phyloP scores from a whole-genome alignment of 768 basidiomycete genomes.

The Chlorophyllum brunneum region DNA sequence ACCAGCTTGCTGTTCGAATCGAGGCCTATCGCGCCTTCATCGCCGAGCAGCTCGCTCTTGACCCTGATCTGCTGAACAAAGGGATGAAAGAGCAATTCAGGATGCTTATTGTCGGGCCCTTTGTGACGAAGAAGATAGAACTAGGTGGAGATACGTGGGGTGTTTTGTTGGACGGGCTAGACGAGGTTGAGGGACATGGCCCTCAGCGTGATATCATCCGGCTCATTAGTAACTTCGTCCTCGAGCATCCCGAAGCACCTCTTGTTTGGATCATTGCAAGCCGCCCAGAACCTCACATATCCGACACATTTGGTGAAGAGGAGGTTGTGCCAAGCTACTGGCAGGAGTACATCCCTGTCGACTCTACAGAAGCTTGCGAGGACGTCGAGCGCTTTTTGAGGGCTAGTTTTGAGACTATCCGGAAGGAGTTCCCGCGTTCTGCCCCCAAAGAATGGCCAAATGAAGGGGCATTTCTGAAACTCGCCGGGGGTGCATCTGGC shows the following conservation, averaged over 20 bases:
- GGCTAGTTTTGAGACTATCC: background rate
- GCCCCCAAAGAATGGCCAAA: background rate
- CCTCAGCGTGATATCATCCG: background rate
- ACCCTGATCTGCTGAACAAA: background rate
- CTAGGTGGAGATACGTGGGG: background rate
- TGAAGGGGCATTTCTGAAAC: background rate
- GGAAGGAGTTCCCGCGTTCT: background rate
- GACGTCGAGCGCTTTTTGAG: background rate
- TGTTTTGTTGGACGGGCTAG: background rate
- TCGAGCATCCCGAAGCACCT: background rate
- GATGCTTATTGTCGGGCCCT: background rate
- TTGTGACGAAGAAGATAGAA: background rate
- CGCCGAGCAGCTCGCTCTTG: background rate
- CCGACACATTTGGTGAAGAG: background rate
- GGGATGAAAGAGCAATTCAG: background rate
- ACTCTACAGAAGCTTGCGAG: background rate
- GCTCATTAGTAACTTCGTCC: background rate
- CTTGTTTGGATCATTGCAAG: background rate
- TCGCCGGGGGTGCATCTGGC: background rate
- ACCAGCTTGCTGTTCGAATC: background rate
- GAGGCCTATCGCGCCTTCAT: background rate
- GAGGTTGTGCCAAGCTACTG: background rate
- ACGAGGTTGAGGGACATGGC: background rate
- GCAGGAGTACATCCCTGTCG: background rate
- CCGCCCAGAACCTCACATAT: background rate